These are phyloP conservation scores for Lumnitzera littorea DNA, from an alignment of 345 rosid species.

Conservation along the genomic window DNA sequence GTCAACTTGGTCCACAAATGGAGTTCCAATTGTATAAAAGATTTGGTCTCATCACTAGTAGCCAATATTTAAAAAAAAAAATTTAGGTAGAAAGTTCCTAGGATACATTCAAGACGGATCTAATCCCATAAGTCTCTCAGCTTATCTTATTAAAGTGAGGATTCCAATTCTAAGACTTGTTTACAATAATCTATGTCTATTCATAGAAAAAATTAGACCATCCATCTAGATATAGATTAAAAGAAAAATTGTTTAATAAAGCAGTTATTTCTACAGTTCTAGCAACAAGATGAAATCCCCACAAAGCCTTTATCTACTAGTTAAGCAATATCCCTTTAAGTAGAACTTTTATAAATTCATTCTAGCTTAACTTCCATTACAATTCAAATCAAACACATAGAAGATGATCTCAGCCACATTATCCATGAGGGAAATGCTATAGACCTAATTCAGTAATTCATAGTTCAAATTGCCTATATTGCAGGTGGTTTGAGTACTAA, in stretches of 20 bases:
- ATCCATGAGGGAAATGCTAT: constrained; percentile 50
- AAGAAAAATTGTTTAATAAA: constrained; percentile 17
- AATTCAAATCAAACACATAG: constrained; percentile 65
- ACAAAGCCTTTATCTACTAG: constrained; percentile 43
- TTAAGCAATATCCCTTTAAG: constrained; percentile 56
- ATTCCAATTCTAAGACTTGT: too few species aligned
- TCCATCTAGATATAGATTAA: constrained; percentile 4
- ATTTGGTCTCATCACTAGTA: too few species aligned
- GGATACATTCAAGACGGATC: too few species aligned
- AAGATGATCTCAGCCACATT: constrained; percentile 66
- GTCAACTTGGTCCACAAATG: too few species aligned
- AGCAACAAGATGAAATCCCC: constrained; percentile 36
- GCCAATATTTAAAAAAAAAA: too few species aligned
- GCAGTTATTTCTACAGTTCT: constrained; percentile 28
- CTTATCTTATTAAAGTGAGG: too few species aligned
- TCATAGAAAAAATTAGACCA: too few species aligned
- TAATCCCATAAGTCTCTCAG: too few species aligned
- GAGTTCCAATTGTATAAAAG: too few species aligned
- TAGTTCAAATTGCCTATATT: neutral
- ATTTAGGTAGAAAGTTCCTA: too few species aligned
- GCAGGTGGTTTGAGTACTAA: neutral
- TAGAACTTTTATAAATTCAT: constrained; percentile 64
- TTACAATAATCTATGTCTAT: too few species aligned
- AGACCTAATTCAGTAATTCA: constrained; percentile 42
- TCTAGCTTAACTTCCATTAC: constrained; percentile 60